Evolutionary conservation across 768 basidiomycete genomes (phyloP).

Genomic region (Candolleomyces eurysporus): DNA sequence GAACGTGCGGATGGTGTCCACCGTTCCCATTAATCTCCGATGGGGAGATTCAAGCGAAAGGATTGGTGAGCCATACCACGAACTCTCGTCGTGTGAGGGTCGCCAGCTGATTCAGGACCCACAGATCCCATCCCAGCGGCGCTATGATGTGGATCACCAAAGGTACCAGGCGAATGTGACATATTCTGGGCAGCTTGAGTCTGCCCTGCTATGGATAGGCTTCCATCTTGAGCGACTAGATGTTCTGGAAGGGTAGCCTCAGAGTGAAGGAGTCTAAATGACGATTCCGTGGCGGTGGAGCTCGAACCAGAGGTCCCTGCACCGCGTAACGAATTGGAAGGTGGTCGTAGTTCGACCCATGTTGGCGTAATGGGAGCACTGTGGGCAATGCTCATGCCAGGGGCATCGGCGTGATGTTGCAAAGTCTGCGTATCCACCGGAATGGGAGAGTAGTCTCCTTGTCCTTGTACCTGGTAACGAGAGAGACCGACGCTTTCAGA

Average conservation of each 20-base stretch:
- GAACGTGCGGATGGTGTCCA: no score
- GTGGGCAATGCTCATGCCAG: slow-evolving; percentile 1
- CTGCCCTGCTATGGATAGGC: not conserved
- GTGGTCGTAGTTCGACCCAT: not conserved
- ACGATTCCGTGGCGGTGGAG: slow-evolving; percentile 2
- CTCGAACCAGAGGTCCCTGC: not conserved
- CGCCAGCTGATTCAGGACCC: no score
- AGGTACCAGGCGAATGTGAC: not conserved
- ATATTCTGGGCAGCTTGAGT: not conserved
- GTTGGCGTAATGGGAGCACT: not conserved
- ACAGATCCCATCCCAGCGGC: not conserved
- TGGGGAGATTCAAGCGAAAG: no score
- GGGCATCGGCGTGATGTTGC: not conserved
- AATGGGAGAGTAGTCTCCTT: not conserved
- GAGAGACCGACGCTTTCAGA: no score
- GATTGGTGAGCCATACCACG: no score
- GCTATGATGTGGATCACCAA: not conserved
- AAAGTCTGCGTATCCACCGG: not conserved
- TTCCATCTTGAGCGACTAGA: not conserved
- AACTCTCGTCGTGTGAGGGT: no score
- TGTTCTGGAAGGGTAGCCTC: not conserved
- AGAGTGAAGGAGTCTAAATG: not conserved
- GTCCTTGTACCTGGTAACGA: not conserved
- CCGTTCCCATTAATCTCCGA: no score
- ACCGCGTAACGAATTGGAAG: not conserved